Evolutionary conservation across 257 asterid species (phyloP).

Genomic region (Solanum acaule): DNA sequence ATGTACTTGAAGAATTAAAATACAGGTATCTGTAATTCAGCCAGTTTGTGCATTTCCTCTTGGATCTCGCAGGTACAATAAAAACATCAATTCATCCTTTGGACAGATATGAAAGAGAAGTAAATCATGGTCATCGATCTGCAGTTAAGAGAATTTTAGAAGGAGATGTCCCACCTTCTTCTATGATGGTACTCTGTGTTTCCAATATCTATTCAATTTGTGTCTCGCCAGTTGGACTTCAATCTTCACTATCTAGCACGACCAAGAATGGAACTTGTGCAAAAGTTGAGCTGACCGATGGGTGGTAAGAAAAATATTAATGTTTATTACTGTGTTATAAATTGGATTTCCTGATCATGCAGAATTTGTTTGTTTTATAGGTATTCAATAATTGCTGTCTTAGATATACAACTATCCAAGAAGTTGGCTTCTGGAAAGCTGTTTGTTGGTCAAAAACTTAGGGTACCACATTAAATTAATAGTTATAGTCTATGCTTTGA

Average conservation of each 20-base stretch:
- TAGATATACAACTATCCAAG: constrained; percentile 69
- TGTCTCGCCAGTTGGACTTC: constrained; percentile 26
- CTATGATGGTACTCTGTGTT: constrained; percentile 79
- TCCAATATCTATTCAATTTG: constrained; percentile 45
- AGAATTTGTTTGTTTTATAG: constrained; percentile 30
- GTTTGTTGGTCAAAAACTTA: constrained; percentile 91
- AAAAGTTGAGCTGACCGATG: constrained; percentile 81
- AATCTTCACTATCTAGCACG: constrained; percentile 21
- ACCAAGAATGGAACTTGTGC: constrained; percentile 24
- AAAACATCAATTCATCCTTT: constrained; percentile 7
- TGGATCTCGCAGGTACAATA: constrained; percentile 3
- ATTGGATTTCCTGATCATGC: not conserved
- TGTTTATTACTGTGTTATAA: not conserved
- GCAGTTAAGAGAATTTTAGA: constrained; percentile 73
- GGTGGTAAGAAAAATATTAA: constrained; percentile 62
- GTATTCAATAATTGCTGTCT: constrained; percentile 65
- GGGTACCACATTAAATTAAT: constrained; percentile 37
- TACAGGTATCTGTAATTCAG: constrained; percentile 48
- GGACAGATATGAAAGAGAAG: constrained; percentile 86
- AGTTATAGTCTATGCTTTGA: constrained; percentile 3
- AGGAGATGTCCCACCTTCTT: constrained; percentile 81
- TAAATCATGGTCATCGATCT: constrained; percentile 88
- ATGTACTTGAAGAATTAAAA: constrained; percentile 82
- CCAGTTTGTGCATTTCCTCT: not conserved
- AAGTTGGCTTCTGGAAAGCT: constrained; percentile 68